Conservation (phyloP, 225 moss, liverwort and hornwort species). For the Straminergon stramineum region DNA sequence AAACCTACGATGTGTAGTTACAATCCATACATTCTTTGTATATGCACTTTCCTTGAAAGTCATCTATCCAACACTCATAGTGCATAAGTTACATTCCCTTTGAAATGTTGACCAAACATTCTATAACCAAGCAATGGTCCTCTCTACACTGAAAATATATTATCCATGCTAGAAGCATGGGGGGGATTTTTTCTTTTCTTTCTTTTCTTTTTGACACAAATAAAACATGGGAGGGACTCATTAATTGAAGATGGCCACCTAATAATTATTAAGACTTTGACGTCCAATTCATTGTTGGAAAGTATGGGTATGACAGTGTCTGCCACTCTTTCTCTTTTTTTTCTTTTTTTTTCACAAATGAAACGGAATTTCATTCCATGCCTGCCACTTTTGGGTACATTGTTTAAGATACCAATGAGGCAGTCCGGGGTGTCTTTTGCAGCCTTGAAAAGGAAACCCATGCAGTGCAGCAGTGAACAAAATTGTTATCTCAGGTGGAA, state of each 20-base stretch:
- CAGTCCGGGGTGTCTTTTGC: not conserved
- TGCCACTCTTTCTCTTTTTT: too few relatives aligned
- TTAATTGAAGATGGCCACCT: not conserved
- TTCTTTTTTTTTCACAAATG: too few relatives aligned
- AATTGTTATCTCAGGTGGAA: too few relatives aligned
- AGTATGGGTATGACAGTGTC: too few relatives aligned
- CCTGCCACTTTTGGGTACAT: too few relatives aligned
- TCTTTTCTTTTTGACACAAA: too few relatives aligned
- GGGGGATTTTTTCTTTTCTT: not conserved
- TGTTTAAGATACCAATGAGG: not conserved
- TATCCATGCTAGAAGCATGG: not conserved
- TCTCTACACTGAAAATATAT: not conserved
- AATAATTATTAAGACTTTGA: not conserved
- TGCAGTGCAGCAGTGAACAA: not conserved
- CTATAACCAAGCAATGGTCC: accelerated
- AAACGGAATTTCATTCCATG: too few relatives aligned
- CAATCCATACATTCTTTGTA: too few relatives aligned
- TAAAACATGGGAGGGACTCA: too few relatives aligned
- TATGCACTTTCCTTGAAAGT: accelerated
- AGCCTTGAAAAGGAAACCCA: not conserved
- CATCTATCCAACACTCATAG: not conserved
- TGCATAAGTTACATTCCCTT: not conserved
- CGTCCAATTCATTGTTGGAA: too few relatives aligned
- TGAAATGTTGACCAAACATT: not conserved
- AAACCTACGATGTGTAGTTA: accelerated